phyloP scores from a whole-genome alignment of 371 early-diverging fungal genomes.

The Mortierella sp. region DNA sequence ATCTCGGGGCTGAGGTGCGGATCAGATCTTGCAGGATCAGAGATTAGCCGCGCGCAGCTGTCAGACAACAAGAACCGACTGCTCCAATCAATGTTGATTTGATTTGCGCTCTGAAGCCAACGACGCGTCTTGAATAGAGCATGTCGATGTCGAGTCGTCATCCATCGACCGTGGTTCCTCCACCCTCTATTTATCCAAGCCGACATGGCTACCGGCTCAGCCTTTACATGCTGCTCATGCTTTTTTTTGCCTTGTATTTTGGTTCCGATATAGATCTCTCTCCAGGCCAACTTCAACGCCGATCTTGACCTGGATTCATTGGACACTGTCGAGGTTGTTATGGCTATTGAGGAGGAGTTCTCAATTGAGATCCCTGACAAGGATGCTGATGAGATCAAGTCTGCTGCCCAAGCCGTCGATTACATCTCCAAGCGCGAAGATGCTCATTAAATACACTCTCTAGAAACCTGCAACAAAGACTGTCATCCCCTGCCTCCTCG shows the following conservation, averaged over 20 bases:
- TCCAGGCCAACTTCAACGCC: conserved; percentile 87
- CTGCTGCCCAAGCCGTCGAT: conserved; percentile 88
- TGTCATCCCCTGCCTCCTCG: not conserved
- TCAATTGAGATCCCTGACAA: conserved; percentile 96
- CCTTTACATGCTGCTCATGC: too few species aligned
- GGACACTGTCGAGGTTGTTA: conserved; percentile 97
- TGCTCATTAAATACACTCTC: conserved; percentile 71
- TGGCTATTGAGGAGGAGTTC: conserved; percentile 99
- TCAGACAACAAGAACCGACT: too few species aligned
- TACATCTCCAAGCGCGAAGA: conserved; percentile 81
- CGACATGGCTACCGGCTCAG: too few species aligned
- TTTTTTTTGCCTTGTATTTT: not conserved
- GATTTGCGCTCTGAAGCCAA: too few species aligned
- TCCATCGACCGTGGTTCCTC: too few species aligned
- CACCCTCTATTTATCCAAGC: too few species aligned
- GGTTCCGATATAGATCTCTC: conserved; percentile 70
- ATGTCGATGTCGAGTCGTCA: too few species aligned
- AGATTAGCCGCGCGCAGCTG: too few species aligned
- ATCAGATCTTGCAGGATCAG: too few species aligned
- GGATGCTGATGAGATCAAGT: conserved; percentile 96
- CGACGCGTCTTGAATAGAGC: too few species aligned
- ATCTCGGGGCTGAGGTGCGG: too few species aligned
- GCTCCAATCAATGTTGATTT: too few species aligned
- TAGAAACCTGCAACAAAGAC: not conserved
- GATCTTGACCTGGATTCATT: conserved; percentile 96